These are phyloP conservation scores for Auriculariales sp. DNA, from an alignment of 768 basidiomycete species.

Conservation along the genomic window DNA sequence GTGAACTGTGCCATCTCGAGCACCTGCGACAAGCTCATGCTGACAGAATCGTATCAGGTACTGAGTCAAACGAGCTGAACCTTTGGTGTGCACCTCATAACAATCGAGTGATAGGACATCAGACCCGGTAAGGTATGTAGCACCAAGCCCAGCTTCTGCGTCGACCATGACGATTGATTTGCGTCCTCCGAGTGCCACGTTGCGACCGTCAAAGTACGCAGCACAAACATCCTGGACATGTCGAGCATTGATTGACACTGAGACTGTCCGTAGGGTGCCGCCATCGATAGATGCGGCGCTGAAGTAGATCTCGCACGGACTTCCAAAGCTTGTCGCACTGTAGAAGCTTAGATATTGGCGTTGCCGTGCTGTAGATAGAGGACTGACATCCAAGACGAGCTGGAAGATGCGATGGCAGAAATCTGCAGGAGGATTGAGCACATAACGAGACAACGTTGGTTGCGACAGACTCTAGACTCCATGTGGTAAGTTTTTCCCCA, in stretches of 20 bases:
- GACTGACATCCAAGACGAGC: not conserved
- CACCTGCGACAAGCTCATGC: not conserved
- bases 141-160: not conserved
- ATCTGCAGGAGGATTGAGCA: not conserved
- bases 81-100: not conserved
- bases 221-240: not conserved
- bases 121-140: not conserved
- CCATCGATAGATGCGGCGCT: not conserved
- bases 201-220: not conserved
- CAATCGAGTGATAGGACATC: not conserved
- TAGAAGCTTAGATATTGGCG: not conserved
- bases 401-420: not conserved
- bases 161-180: not conserved
- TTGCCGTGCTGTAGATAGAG: not conserved
- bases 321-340: not conserved
- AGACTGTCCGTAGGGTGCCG: not conserved
- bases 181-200: not conserved
- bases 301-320: not conserved
- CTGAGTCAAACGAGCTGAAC: too few species aligned
- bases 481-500: not conserved
- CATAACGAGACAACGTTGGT: not conserved
- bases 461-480: not conserved
- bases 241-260: not conserved
- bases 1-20: not conserved
- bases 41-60: too few species aligned